These are phyloP conservation scores for Aspergillus bridgeri DNA, from an alignment of 495 filamentous ascomycete species.

Conservation along the genomic window DNA sequence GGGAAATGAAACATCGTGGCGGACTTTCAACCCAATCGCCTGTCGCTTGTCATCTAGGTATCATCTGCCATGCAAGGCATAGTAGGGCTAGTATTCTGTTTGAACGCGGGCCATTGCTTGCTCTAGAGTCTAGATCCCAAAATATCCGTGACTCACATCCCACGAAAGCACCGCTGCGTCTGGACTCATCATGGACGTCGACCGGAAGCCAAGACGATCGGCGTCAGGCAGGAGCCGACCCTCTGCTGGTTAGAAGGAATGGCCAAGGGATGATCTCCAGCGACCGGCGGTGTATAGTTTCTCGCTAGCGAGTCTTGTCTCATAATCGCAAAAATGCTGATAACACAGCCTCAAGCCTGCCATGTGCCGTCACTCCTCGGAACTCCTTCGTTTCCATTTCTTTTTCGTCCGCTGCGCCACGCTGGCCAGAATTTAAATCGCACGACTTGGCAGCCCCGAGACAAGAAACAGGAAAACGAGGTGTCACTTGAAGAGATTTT, in stretches of 20 bases:
- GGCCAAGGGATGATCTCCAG: slow-evolving; percentile 19
- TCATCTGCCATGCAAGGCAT: not conserved
- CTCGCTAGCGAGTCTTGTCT: slow-evolving; percentile 11
- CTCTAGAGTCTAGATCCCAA: not conserved
- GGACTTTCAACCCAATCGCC: not conserved
- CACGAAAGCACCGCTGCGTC: slow-evolving; percentile 8
- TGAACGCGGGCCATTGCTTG: not conserved
- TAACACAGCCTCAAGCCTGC: slow-evolving; percentile 22
- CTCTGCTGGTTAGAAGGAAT: slow-evolving; percentile 4
- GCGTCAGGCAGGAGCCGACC: slow-evolving; percentile 12
- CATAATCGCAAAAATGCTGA: not conserved
- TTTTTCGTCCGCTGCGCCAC: slow-evolving; percentile 8
- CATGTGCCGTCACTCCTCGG: slow-evolving; percentile 6
- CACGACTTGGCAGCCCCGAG: slow-evolving; percentile 9
- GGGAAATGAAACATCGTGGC: slow-evolving; percentile 3
- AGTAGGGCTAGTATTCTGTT: not conserved
- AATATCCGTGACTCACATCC: too few species aligned
- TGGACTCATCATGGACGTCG: not conserved
- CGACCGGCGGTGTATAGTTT: slow-evolving; percentile 13
- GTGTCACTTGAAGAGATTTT: not conserved
- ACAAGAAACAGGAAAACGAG: not conserved
- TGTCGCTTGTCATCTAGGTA: not conserved
- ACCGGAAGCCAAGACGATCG: slow-evolving; percentile 14
- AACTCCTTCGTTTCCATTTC: not conserved
- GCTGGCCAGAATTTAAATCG: slow-evolving; percentile 9